These are phyloP conservation scores for Sporobolomyces roseus DNA, from an alignment of 768 basidiomycete species.

Conservation along the genomic window DNA sequence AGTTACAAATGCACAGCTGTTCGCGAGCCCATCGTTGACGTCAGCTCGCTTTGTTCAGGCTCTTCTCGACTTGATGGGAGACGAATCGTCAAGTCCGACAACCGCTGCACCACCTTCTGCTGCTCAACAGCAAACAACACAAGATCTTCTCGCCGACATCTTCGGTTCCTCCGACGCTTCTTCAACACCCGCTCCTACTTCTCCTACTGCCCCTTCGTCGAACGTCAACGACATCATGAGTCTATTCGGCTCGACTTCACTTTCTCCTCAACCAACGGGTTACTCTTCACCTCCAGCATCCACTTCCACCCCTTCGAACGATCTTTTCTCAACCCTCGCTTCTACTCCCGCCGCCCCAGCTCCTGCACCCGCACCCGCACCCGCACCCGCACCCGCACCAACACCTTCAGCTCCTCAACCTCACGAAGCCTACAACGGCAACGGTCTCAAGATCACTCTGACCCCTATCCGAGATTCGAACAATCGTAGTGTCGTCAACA, in stretches of 20 bases:
- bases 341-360: constrained; percentile 47
- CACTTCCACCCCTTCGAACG: constrained; percentile 1
- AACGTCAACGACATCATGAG: constrained; percentile 85
- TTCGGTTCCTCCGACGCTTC: constrained; percentile 60
- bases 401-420: constrained; percentile 49
- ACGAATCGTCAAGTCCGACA: constrained; percentile 57
- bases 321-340: constrained; percentile 47
- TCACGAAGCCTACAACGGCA: constrained; percentile 81
- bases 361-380: constrained; percentile 47
- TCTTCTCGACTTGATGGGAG: constrained; percentile 74
- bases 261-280: constrained; percentile 33
- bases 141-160: constrained; percentile 87
- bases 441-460: constrained; percentile 79
- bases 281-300: constrained; percentile 10
- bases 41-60: constrained; percentile 34
- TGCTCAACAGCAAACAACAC: constrained; percentile 60
- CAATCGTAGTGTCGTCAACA: constrained; percentile 84
- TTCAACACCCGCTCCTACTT: constrained; percentile 49
- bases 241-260: constrained; percentile 63
- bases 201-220: constrained; percentile 52
- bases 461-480: constrained; percentile 76
- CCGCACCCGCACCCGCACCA: constrained; percentile 46
- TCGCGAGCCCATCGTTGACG: not conserved
- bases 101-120: constrained; percentile 52
- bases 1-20: constrained; percentile 34